Conservation (phyloP, 768 basidiomycete genomes). For the Phlebiopsis flavidoalba region DNA sequence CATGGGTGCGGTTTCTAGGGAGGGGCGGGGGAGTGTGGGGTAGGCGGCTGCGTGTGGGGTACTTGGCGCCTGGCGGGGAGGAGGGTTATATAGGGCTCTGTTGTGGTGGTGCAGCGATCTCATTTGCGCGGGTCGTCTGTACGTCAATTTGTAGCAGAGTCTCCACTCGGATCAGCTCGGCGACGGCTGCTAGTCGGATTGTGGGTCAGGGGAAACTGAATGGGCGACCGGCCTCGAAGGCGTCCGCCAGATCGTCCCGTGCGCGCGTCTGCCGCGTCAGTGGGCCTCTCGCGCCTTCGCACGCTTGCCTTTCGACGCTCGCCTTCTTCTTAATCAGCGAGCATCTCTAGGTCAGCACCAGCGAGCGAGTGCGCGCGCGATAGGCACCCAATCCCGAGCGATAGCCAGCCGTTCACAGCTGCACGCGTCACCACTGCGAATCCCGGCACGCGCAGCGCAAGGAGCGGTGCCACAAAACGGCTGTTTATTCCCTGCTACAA, state of each 20-base stretch:
- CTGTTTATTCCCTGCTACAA: background rate
- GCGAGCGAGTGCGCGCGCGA: background rate
- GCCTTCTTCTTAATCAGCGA: background rate
- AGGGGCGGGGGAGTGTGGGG: background rate
- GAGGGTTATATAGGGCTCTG: constrained; percentile 3
- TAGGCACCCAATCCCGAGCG: background rate
- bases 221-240: background rate
- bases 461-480: background rate
- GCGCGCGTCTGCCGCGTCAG: background rate
- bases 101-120: constrained; percentile 1
- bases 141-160: background rate
- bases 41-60: background rate
- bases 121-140: background rate
- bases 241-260: background rate
- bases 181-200: constrained; percentile 7
- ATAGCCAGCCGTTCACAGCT: background rate
- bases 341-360: background rate
- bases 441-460: background rate
- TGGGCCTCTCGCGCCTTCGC: background rate
- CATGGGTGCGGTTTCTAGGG: background rate
- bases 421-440: background rate
- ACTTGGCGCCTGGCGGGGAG: background rate
- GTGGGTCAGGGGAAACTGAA: background rate
- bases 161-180: constrained; percentile 8
- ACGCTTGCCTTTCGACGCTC: background rate